Percentiles rank a stretch among this genome's conserved stretches.
phyloP scores from a whole-genome alignment of 306 rosid genomes.

The Abrus pulchellus region DNA sequence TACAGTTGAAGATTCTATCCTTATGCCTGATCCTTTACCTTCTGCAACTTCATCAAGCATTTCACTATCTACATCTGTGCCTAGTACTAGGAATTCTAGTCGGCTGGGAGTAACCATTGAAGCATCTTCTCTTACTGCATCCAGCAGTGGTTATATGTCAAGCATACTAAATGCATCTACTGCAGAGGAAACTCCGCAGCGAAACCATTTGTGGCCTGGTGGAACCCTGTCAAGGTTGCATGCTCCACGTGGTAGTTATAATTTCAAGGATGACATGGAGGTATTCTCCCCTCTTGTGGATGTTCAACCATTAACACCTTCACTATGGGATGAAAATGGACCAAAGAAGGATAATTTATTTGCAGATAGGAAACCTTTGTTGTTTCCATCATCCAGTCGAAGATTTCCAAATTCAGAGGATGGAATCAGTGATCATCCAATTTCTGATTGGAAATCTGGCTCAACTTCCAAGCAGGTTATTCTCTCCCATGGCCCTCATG shows the following conservation, averaged over 20 bases:
- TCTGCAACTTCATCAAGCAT: slow-evolving; percentile 74
- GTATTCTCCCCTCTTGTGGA: slow-evolving; percentile 99
- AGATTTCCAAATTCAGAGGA: slow-evolving; percentile 78
- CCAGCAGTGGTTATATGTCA: slow-evolving; percentile 65
- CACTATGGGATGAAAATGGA: slow-evolving; percentile 90
- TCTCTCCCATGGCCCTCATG: slow-evolving; percentile 45
- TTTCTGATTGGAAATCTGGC: slow-evolving; percentile 84
- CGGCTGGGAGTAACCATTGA: slow-evolving; percentile 72
- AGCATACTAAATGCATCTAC: slow-evolving; percentile 58
- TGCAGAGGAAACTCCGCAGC: slow-evolving; percentile 82
- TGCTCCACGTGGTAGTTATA: slow-evolving; percentile 81
- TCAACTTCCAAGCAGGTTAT: slow-evolving; percentile 77
- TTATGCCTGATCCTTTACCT: slow-evolving; percentile 99
- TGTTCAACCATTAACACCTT: slow-evolving; percentile 91
- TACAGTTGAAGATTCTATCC: slow-evolving; percentile 91
- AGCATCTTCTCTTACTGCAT: slow-evolving; percentile 58
- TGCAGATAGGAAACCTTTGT: slow-evolving; percentile 76
- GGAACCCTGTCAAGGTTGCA: slow-evolving; percentile 79
- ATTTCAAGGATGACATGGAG: slow-evolving; percentile 98
- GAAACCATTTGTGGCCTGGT: slow-evolving; percentile 84
- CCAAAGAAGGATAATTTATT: slow-evolving; percentile 75
- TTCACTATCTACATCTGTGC: slow-evolving; percentile 64
- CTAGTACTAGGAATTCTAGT: slow-evolving; percentile 74
- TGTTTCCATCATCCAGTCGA: slow-evolving; percentile 81
- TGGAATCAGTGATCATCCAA: slow-evolving; percentile 73